Evolutionary conservation across 495 filamentous ascomycete genomes (phyloP).

Genomic region (Penicillium cataractarum): DNA sequence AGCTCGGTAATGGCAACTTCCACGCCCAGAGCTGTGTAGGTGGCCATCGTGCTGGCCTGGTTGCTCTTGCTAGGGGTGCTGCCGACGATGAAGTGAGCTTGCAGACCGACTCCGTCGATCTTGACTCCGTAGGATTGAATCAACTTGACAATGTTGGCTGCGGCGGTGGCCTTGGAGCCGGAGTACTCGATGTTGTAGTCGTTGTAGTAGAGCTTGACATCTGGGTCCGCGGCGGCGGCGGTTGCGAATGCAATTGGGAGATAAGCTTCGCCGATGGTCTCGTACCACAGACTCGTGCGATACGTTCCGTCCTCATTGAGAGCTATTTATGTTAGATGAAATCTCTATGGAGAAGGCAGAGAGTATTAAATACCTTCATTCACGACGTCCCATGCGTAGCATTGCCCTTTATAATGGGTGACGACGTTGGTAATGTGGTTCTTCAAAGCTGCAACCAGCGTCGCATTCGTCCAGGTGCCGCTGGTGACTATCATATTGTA

Average conservation of each 20-base stretch:
- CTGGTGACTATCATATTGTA: slow-evolving; percentile 42
- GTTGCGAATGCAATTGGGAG: slow-evolving; percentile 51
- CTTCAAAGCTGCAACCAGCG: slow-evolving; percentile 54
- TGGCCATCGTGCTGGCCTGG: slow-evolving; percentile 52
- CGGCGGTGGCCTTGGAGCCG: slow-evolving; percentile 50
- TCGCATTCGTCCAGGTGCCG: slow-evolving; percentile 57
- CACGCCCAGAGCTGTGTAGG: slow-evolving; percentile 54
- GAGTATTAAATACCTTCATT: slow-evolving; percentile 46
- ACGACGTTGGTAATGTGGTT: slow-evolving; percentile 48
- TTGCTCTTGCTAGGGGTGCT: slow-evolving; percentile 49
- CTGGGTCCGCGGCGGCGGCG: slow-evolving; percentile 52
- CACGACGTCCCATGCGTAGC: slow-evolving; percentile 49
- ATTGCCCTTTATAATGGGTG: slow-evolving; percentile 59
- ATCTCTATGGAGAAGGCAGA: too few relatives aligned
- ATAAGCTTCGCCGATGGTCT: slow-evolving; percentile 47
- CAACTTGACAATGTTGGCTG: slow-evolving; percentile 54
- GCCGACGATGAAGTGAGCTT: slow-evolving; percentile 64
- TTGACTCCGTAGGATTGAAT: slow-evolving; percentile 55
- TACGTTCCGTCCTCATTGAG: slow-evolving; percentile 52
- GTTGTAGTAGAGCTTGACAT: slow-evolving; percentile 67
- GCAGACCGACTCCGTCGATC: slow-evolving; percentile 69
- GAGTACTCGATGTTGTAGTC: slow-evolving; percentile 66
- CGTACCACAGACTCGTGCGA: slow-evolving; percentile 46
- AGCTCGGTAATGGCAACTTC: slow-evolving; percentile 67
- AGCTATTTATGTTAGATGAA: slow-evolving; percentile 21